Evolutionary conservation across 176 grass and related monocot genomes (phyloP).

Genomic region (Zea luxurians): DNA sequence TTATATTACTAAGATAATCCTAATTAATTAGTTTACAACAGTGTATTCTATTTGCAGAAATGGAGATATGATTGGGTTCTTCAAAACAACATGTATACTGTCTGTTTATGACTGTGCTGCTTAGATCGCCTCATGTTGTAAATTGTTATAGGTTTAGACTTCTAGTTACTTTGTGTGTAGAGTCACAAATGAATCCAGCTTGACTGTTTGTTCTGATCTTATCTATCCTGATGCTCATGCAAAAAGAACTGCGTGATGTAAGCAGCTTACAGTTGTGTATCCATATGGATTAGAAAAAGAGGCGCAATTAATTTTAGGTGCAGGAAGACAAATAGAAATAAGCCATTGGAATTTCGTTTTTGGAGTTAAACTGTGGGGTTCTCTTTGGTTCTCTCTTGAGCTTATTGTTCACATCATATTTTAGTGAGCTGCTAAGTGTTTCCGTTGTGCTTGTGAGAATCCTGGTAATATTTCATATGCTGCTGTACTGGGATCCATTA

Average conservation of each 20-base stretch:
- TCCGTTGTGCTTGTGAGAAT: neutral
- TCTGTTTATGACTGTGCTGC: neutral
- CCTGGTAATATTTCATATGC: slow-evolving; percentile 25
- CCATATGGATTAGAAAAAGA: neutral
- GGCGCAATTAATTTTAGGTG: neutral
- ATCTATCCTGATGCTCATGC: neutral
- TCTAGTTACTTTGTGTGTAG: neutral
- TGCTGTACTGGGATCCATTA: slow-evolving; percentile 6
- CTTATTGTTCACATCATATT: neutral
- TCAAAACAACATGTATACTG: neutral
- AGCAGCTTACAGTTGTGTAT: neutral
- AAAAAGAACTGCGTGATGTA: neutral
- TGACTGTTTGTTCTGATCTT: neutral
- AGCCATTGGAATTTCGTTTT: neutral
- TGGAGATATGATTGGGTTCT: slow-evolving; percentile 7
- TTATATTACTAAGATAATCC: neutral
- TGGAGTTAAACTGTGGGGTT: neutral
- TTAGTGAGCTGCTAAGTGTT: neutral
- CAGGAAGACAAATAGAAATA: neutral
- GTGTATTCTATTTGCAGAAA: neutral
- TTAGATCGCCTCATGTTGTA: slow-evolving; percentile 3
- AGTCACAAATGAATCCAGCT: neutral
- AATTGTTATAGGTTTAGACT: neutral
- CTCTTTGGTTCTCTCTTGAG: neutral
- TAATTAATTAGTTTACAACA: neutral